A percentile compares a stretch with the other conserved stretches of the same genome.
Conservation (phyloP, 257 asterid genomes). For the Solanum peruvianum region DNA sequence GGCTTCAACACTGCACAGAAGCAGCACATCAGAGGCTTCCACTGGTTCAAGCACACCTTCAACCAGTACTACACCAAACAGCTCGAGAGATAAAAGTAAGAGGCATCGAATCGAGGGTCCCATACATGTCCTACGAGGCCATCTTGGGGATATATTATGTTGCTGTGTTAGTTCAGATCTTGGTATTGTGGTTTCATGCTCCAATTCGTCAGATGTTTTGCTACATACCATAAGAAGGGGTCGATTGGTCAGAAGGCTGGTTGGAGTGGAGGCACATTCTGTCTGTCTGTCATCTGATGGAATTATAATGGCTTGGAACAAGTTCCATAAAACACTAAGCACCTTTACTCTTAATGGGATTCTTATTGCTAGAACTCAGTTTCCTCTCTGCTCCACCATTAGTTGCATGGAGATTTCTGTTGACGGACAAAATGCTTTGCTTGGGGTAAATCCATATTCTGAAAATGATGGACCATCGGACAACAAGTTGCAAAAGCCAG, state of each 20-base stretch:
- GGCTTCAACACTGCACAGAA: conserved; percentile 33
- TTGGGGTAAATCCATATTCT: conserved; percentile 61
- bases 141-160: conserved; percentile 69
- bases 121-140: conserved; percentile 86
- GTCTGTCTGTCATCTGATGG: conserved; percentile 82
- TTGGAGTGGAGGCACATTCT: conserved; percentile 71
- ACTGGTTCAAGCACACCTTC: conserved; percentile 51
- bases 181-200: conserved; percentile 87
- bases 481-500: conserved; percentile 4
- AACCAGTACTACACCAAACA: conserved; percentile 24
- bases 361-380: conserved; percentile 47
- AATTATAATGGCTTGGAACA: conserved; percentile 65
- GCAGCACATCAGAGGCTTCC: conserved; percentile 44
- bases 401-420: conserved; percentile 83
- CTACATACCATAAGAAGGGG: conserved; percentile 87
- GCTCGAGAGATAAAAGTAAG: conserved; percentile 31
- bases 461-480: conserved; percentile 41
- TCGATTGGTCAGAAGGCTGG: conserved; percentile 64
- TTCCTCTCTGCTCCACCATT: conserved; percentile 48
- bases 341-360: conserved; percentile 75
- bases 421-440: conserved; percentile 70
- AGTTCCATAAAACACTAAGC: conserved; percentile 35
- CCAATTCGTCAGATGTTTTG: conserved; percentile 66
- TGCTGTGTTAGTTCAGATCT: conserved; percentile 88
- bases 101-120: conserved; percentile 83